Percentiles rank a stretch among this genome's conserved stretches.
phyloP scores from a whole-genome alignment of 805 yeast genomes.

The Jamesozyma piceae region DNA sequence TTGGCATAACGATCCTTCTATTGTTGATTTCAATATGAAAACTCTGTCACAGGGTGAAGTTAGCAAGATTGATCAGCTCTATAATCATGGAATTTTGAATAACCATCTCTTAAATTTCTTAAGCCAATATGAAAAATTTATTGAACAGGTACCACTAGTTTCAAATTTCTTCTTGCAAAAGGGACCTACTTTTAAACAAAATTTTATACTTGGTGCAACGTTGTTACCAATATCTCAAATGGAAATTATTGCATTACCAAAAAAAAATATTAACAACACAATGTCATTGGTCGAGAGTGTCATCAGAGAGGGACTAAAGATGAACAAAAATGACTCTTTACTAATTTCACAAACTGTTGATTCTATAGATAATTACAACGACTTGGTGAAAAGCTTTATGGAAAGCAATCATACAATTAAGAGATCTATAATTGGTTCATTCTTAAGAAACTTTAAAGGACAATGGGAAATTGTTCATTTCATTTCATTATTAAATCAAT shows the following conservation, averaged over 20 bases:
- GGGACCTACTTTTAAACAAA: conserved; percentile 12
- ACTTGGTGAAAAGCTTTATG: conserved; percentile 23
- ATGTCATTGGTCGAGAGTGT: conserved; percentile 35
- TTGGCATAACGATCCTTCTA: conserved; percentile 24
- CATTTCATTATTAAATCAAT: conserved; percentile 25
- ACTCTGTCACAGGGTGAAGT: conserved; percentile 8
- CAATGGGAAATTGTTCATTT: conserved; percentile 41
- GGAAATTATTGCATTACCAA: conserved; percentile 20
- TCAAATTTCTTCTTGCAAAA: not conserved
- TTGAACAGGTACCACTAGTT: conserved; percentile 6
- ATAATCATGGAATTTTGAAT: conserved; percentile 12
- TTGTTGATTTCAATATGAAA: conserved; percentile 17
- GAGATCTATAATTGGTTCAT: conserved; percentile 53
- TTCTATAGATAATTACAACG: conserved; percentile 21
- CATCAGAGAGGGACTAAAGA: conserved; percentile 61
- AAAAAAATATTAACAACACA: conserved; percentile 21
- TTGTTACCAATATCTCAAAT: conserved; percentile 19
- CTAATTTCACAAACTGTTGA: conserved; percentile 39
- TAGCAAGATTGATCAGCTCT: conserved; percentile 12
- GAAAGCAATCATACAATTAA: conserved; percentile 11
- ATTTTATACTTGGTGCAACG: conserved; percentile 11
- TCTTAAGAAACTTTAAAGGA: conserved; percentile 45
- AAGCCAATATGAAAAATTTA: conserved; percentile 2
- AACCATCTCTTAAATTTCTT: conserved; percentile 8
- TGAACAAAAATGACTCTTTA: conserved; percentile 48